A percentile compares a stretch with the other conserved stretches of the same genome.
These are phyloP conservation scores for Clarireedia sp. DNA, from an alignment of 2,329 filamentous ascomycete species.

Conservation along the genomic window DNA sequence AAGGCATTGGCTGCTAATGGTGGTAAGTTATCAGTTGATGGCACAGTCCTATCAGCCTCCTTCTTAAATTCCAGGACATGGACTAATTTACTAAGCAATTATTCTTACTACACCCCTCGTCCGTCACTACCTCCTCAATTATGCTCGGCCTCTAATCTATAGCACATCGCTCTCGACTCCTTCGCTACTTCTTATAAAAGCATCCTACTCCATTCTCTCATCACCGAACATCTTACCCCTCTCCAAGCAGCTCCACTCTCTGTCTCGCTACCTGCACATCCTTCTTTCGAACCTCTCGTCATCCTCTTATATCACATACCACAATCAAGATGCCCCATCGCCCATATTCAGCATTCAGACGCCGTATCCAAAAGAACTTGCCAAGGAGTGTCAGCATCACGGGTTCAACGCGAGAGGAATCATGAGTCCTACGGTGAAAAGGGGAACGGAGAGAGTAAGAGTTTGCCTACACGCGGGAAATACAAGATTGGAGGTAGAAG, in stretches of 20 bases:
- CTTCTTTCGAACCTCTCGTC: constrained; percentile 37
- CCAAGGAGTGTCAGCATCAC: constrained; percentile 48
- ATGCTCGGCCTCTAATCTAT: constrained; percentile 34
- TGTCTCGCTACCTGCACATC: background rate
- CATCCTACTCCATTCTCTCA: constrained; percentile 41
- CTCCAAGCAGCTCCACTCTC: background rate
- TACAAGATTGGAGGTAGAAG: constrained; percentile 47
- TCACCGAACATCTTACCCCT: constrained; percentile 37
- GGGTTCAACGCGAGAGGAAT: constrained; percentile 58
- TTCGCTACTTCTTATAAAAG: constrained; percentile 33
- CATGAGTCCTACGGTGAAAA: constrained; percentile 59
- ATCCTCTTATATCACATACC: constrained; percentile 16
- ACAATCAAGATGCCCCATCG: constrained; percentile 38
- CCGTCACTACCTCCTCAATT: constrained; percentile 23
- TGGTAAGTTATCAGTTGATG: constrained; percentile 13
- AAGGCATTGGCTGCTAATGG: constrained; percentile 41
- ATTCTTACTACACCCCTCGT: constrained; percentile 17
- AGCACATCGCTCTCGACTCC: constrained; percentile 36
- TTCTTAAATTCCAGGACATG: constrained; percentile 1
- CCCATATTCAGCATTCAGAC: constrained; percentile 60
- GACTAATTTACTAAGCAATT: constrained; percentile 31
- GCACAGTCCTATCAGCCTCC: too few relatives aligned
- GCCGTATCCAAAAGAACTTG: constrained; percentile 47
- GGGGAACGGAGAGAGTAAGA: constrained; percentile 54
- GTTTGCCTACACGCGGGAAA: constrained; percentile 64